Base-by-base conservation (phyloP, 2,329 filamentous ascomycete species). In the Monosporascus ibericus region DNA sequence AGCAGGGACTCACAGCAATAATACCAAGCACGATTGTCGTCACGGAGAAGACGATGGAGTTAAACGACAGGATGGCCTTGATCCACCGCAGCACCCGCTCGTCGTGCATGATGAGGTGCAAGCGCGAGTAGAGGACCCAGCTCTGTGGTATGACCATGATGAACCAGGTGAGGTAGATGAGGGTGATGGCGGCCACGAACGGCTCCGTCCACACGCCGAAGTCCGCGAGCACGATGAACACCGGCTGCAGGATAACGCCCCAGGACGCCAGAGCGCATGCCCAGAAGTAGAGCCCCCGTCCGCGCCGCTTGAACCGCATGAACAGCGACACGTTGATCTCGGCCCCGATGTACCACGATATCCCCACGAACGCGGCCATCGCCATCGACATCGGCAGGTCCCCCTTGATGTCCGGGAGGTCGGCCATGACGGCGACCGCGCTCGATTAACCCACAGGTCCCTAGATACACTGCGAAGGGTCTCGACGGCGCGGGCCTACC, bases 281-380 rank as follows among this genome's bases (percentile, higher is more conserved):
- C 67, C 67, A 69, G 52, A 69, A 69, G 50, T 69, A 69, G 4
- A 68, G 49, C 1, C 67, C 65, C n/a, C 57, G 58, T 14, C 30
- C 30, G 30, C 64, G 57, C 14, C 62, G 59, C 49, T 67, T 66
- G 60, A 69, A 69, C 46, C 63, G 56, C 17, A 64, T 11, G 52
- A 67, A 64, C 3, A 69, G 57, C 22, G 63, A 64, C 1, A 62
- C 47, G 56, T 62, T 65, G 53, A 68, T 60, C 52, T 69, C 66
- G 40, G 56, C 54, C n/a, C 63, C 64, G 52, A 66, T 62, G 53
- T 63, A 69, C 60, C 64, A 69, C 20, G 68, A 65, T 44, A 70
- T 67, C 50, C 66, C 68, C 8, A 58, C 61, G 48, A 71, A 72
- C 51, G 66, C 69, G 42, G 68, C 65, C 53, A 72, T 68, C 49